A percentile compares a stretch with the other conserved stretches of the same genome.
Evolutionary conservation across 2,329 filamentous ascomycete genomes (phyloP).

Genomic region (Catunica adiposa): DNA sequence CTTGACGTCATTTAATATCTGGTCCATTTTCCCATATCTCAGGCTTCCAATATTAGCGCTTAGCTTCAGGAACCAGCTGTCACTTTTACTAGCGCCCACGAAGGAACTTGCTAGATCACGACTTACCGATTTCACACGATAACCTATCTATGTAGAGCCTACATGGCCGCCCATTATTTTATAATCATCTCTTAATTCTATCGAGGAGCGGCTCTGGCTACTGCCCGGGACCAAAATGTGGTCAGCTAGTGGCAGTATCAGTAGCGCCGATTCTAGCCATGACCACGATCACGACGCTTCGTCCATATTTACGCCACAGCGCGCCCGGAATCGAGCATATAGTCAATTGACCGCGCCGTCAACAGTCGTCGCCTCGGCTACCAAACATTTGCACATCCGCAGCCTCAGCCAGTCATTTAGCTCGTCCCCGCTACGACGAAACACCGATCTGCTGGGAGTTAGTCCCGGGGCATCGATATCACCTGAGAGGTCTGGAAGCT

Average conservation of each 20-base stretch:
- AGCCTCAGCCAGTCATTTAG: slow-evolving; percentile 10
- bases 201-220: not conserved
- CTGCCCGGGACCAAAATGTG: slow-evolving; percentile 6
- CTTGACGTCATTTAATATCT: not conserved
- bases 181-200: not conserved
- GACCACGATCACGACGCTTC: slow-evolving; percentile 3
- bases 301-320: slow-evolving; percentile 10
- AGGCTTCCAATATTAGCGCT: not conserved
- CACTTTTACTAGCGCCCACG: no score
- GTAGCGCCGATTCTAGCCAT: slow-evolving; percentile 4
- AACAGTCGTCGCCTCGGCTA: not conserved
- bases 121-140: no score
- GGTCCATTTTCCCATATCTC: not conserved
- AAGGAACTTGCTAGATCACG: no score
- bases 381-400: slow-evolving; percentile 6
- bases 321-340: slow-evolving; percentile 7
- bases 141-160: not conserved
- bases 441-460: slow-evolving; percentile 1
- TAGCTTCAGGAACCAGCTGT: no score
- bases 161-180: no score
- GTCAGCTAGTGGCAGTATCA: slow-evolving; percentile 7
- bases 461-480: not conserved
- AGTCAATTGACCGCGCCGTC: slow-evolving; percentile 9
- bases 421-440: slow-evolving; percentile 10
- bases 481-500: not conserved